Evolutionary conservation across 2,329 filamentous ascomycete genomes (phyloP), one percentile per base, ranked within the genome.

Genomic region (Lojkania enalia): DNA sequence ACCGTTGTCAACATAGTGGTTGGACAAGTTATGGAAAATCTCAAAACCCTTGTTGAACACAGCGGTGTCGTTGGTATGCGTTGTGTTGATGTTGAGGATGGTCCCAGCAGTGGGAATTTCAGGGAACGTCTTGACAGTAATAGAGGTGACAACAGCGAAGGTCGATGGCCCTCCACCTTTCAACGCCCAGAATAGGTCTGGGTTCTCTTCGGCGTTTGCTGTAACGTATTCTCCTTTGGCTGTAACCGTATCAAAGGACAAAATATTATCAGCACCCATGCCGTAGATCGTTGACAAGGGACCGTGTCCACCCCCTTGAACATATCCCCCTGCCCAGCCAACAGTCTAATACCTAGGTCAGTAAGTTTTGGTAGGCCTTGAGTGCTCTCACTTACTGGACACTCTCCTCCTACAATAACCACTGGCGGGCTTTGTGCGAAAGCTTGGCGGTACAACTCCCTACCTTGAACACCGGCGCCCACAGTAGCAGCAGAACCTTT

Each of bases 221-320:
- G 61, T 64, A 9, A 63, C 57, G 20, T 63, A 62, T n/a, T 64
- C 48, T n/a, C 70, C 70, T 25, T 66, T 52, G 3, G 69, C 67
- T 3, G 69, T 72, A 12, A 73, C 60, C 5, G 66, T 63, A n/a
- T 69, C 63, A 39, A 67, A 70, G 2, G 65, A 63, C 7, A 72
- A 53, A 7, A 69, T 60, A 19, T 66, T 66, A 45, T 72, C 69
- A n/a, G 64, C 60, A 21, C 62, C 66, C 58, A 71, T 63, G 1
- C 70, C 71, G 20, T 71, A 67, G 9, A 64, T 62, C 12, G 55
- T 54, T 3, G 64, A 55, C 19, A 75, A 44, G 0, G 71, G 70
- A 2, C 72, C 72, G 43, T 75, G 70, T 5, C 74, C 74, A 37
- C 71, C 74, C 29, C 71, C 70, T 43, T 71, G 69, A 18, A 70